A percentile compares a stretch with the other conserved stretches of the same genome.
phyloP scores from a whole-genome alignment of 2,329 filamentous ascomycete species.

The Rutstroemia sp. region DNA sequence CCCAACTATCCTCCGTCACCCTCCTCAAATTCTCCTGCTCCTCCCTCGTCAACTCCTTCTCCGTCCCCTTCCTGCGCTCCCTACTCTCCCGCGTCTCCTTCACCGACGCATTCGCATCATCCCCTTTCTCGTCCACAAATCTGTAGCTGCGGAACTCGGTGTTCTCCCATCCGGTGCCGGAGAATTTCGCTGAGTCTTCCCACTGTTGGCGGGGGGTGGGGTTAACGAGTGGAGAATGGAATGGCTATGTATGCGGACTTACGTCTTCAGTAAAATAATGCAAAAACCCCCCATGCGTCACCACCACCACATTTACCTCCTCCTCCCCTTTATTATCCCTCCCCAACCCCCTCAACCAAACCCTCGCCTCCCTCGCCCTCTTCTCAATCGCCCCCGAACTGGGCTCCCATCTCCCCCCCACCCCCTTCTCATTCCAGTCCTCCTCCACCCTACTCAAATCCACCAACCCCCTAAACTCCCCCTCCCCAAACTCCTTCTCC shows the following conservation, averaged over 20 bases:
- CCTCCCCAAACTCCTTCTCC: conserved; percentile 46
- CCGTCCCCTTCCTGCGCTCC: conserved; percentile 18
- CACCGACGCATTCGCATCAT: conserved; percentile 12
- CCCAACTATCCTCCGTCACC: conserved; percentile 13
- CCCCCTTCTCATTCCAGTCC: conserved; percentile 4
- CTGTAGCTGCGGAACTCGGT: conserved; percentile 25
- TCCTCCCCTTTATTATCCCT: conserved; percentile 12
- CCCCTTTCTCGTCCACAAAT: conserved; percentile 16
- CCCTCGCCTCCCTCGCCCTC: conserved; percentile 49
- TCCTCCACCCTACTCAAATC: background rate
- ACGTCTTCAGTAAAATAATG: conserved; percentile 76
- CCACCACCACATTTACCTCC: conserved; percentile 63
- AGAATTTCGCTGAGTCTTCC: conserved; percentile 39
- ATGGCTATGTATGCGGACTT: conserved; percentile 34
- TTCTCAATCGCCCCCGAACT: conserved; percentile 31
- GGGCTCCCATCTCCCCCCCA: conserved; percentile 24
- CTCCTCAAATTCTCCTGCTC: conserved; percentile 24
- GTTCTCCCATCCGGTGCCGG: conserved; percentile 29
- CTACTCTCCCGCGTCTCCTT: conserved; percentile 24
- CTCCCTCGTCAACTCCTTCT: conserved; percentile 17
- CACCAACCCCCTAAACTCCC: conserved; percentile 19
- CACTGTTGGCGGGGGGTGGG: background rate
- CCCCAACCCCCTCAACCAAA: conserved; percentile 44
- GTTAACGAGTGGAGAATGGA: background rate
- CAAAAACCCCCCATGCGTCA: conserved; percentile 76